phyloP scores from a whole-genome alignment of 108 stramenopile species.

The Pseudonitzschia pungens region DNA sequence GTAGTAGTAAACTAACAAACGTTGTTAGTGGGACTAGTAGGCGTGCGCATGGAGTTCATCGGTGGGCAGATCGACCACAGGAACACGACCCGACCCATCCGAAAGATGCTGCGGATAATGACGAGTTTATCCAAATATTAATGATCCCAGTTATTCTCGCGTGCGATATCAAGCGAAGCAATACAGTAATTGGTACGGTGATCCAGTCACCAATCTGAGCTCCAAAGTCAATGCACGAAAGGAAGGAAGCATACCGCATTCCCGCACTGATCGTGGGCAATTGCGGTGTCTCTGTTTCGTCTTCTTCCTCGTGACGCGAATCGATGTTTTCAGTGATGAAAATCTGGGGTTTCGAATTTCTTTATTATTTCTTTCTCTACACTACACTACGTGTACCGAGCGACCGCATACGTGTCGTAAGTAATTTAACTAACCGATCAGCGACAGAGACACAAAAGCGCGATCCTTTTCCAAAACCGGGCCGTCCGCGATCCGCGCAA shows the following conservation, averaged over 20 bases:
- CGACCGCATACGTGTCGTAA: no score
- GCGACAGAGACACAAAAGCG: no score
- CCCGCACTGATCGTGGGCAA: slow-evolving; percentile 19
- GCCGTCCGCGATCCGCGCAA: no score
- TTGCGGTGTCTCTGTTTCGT: not conserved
- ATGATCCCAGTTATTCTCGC: slow-evolving; percentile 53
- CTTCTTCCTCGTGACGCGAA: slow-evolving; percentile 5
- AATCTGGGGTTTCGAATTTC: not conserved
- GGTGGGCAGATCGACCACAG: slow-evolving; percentile 13
- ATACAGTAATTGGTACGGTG: slow-evolving; percentile 46
- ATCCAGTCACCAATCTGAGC: slow-evolving; percentile 51
- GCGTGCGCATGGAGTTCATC: not conserved
- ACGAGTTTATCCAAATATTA: slow-evolving; percentile 46
- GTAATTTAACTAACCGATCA: no score
- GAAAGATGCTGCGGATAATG: slow-evolving; percentile 24
- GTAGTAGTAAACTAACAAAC: not conserved
- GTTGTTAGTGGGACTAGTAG: not conserved
- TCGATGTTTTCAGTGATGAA: slow-evolving; percentile 5
- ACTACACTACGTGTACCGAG: no score
- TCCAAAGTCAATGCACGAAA: slow-evolving; percentile 69
- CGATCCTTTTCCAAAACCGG: no score
- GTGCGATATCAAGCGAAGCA: slow-evolving; percentile 40
- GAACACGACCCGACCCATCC: slow-evolving; percentile 20
- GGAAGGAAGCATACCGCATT: slow-evolving; percentile 49
- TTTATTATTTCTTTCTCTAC: no score